Evolutionary conservation across 129 eudicot genomes (phyloP).

Genomic region (Escallonia herrerae): DNA sequence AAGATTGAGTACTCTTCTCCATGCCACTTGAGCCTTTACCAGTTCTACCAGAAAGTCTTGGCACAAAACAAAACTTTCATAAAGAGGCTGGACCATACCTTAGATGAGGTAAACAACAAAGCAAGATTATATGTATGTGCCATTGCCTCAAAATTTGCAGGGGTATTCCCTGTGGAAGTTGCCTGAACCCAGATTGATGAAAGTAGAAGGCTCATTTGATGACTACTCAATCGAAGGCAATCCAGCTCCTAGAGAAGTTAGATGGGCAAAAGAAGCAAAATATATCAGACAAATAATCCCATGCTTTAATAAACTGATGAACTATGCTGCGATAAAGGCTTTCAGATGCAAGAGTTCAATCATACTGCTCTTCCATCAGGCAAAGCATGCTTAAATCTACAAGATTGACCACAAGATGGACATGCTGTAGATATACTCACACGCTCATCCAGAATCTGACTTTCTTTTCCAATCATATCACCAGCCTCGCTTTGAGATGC

Average conservation of each 20-base stretch:
- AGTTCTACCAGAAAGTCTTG: background rate
- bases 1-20: background rate
- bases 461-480: conserved; percentile 22
- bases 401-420: conserved; percentile 28
- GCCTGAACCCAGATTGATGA: conserved; percentile 89
- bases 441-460: conserved; percentile 12
- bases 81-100: conserved; percentile 31
- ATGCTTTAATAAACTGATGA: conserved; percentile 3
- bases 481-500: conserved; percentile 13
- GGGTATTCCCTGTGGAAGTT: conserved; percentile 40
- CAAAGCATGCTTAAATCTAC: conserved; percentile 35
- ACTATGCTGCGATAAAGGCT: no score
- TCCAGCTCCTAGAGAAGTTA: conserved; percentile 28
- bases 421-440: conserved; percentile 15
- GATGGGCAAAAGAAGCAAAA: background rate
- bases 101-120: conserved; percentile 51
- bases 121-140: conserved; percentile 67
- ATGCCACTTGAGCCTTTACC: background rate
- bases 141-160: conserved; percentile 68
- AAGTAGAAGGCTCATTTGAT: conserved; percentile 77
- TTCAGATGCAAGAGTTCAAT: background rate
- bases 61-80: background rate
- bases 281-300: background rate
- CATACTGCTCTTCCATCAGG: conserved; percentile 47
- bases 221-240: conserved; percentile 69